Evolutionary conservation across 2,329 filamentous ascomycete species (phyloP), one percentile per base, ranked within the genome.

Genomic region (Magnaporthales sp.): DNA sequence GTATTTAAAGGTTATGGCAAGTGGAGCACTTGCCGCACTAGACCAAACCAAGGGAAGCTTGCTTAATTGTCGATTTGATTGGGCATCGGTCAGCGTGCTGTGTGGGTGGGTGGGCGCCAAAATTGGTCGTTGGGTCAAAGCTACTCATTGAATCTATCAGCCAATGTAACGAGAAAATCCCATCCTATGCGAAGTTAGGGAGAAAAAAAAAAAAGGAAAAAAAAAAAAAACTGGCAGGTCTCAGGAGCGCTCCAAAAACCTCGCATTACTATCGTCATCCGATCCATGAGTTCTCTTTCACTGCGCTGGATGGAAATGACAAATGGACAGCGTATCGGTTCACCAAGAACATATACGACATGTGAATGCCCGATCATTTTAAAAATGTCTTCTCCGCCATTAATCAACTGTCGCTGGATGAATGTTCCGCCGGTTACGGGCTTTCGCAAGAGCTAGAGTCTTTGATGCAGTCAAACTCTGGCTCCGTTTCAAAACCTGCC

Each of bases 211-310:
- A n/a, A n/a, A n/a, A n/a, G n/a, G n/a, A n/a, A n/a, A n/a, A n/a
- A n/a, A n/a, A n/a, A n/a, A n/a, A n/a, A n/a, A n/a, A n/a, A n/a
- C n/a, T n/a, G n/a, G n/a, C n/a, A n/a, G n/a, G n/a, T n/a, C n/a
- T n/a, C n/a, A n/a, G n/a, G n/a, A n/a, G n/a, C n/a, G n/a, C n/a
- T n/a, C n/a, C n/a, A n/a, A n/a, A n/a, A n/a, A n/a, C n/a, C n/a
- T n/a, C n/a, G n/a, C n/a, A n/a, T n/a, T 80, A 77, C 67, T 78
- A 79, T 72, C 76, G 76, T 26, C 74, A 81, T 68, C 70, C 71
- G 0, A 78, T 81, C 63, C 71, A 66, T 32, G 66, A 22, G 0
- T 79, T 79, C 66, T 22, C 64, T 67, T 77, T 80, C 64, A 75
- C 72, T 0, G 70, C 5, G 30, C 65, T 73, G 0, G 71, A 76